Conservation (phyloP, 2,329 filamentous ascomycete species). For the Aspergillus latus region DNA sequence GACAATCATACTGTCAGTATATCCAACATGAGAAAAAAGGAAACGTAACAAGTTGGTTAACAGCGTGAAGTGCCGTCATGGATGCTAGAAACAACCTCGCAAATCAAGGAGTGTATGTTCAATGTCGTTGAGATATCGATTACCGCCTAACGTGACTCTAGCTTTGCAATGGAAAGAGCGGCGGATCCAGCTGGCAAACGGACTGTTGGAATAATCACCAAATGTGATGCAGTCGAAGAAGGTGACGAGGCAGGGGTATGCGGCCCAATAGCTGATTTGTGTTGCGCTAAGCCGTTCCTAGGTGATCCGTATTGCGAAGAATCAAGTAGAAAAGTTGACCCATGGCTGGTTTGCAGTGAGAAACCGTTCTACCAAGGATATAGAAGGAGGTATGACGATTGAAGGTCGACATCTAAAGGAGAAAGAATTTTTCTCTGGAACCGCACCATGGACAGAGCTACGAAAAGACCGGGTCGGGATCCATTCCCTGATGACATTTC, state of each 20-base stretch:
- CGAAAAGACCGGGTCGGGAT: conserved; percentile 22
- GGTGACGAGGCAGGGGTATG: conserved; percentile 26
- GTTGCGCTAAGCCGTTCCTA: not conserved
- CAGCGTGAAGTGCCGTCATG: conserved; percentile 16
- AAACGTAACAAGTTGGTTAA: not conserved
- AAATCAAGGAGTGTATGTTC: conserved; percentile 54
- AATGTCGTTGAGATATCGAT: too few species aligned
- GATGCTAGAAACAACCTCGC: conserved; percentile 50
- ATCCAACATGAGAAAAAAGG: not conserved
- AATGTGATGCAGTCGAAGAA: conserved; percentile 33
- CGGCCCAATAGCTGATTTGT: not conserved
- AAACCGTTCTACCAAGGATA: conserved; percentile 27
- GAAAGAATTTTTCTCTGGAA: conserved; percentile 16
- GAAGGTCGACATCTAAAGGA: conserved; percentile 21
- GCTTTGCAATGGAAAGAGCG: conserved; percentile 46
- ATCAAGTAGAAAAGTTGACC: conserved; percentile 18
- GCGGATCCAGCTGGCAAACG: conserved; percentile 33
- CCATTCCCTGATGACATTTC: conserved; percentile 19
- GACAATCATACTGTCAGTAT: conserved; percentile 56
- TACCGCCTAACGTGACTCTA: not conserved
- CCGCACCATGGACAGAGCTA: conserved; percentile 20
- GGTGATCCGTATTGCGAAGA: conserved; percentile 20
- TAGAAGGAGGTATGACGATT: conserved; percentile 36
- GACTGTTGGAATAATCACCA: conserved; percentile 41
- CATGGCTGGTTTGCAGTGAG: conserved; percentile 30